Percentiles rank a stretch among this genome's conserved stretches.
Evolutionary conservation across 163 green algal genomes (phyloP).

Genomic region (Scenedesmus sp.): DNA sequence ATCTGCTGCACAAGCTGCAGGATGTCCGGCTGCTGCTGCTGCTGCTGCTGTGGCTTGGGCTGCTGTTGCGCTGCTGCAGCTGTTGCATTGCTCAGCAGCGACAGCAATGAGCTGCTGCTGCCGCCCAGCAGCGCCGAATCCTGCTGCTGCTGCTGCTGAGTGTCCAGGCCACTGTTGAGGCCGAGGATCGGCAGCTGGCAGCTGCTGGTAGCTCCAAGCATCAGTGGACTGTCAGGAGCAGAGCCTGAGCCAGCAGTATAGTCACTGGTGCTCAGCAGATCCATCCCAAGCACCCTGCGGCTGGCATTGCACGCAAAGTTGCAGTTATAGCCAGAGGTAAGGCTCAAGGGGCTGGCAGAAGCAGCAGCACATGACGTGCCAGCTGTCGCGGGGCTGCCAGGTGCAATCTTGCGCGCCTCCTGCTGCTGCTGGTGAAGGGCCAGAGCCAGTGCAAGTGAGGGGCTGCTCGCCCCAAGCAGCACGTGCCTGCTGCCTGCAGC

Average conservation of each 20-base stretch:
- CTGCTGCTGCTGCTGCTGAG: background rate
- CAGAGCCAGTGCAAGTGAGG: conserved; percentile 9
- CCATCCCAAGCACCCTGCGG: background rate
- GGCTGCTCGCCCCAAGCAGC: background rate
- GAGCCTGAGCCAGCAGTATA: conserved; percentile 8
- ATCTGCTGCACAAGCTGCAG: conserved; percentile 10
- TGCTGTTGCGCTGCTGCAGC: background rate
- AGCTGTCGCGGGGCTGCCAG: background rate
- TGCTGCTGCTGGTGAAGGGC: conserved; percentile 35
- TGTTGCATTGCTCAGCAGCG: background rate
- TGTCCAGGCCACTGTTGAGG: background rate
- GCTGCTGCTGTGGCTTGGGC: background rate
- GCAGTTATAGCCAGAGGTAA: background rate
- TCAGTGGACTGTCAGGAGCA: background rate
- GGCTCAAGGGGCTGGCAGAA: background rate
- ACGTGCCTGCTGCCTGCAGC: conserved; percentile 22
- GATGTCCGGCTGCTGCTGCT: conserved; percentile 3
- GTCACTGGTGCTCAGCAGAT: background rate
- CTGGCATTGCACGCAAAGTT: background rate
- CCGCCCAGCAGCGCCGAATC: background rate
- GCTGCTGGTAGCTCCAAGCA: background rate
- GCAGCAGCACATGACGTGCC: background rate
- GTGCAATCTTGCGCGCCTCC: background rate
- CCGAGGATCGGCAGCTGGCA: background rate
- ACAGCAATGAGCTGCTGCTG: background rate